Evolutionary conservation across 2,329 filamentous ascomycete species (phyloP).

Genomic region (Saccharata proteae): DNA sequence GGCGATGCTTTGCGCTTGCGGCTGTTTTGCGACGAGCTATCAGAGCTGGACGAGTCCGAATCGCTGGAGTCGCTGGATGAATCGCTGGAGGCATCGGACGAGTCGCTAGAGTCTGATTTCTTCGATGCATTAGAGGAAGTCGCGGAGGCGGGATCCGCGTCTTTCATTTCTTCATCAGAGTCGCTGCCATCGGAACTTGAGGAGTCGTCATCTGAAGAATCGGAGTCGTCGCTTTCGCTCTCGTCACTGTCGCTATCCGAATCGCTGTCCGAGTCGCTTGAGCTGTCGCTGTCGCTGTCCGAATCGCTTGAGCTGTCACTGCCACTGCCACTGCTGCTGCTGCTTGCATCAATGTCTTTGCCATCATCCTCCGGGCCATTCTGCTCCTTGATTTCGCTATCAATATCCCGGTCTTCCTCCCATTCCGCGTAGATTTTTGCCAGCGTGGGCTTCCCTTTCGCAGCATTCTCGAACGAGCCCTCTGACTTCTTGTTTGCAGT

Average conservation of each 20-base stretch:
- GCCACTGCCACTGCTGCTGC: conserved; percentile 12
- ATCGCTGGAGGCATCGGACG: conserved; percentile 3
- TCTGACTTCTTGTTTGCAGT: conserved; percentile 8
- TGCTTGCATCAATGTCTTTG: conserved; percentile 2
- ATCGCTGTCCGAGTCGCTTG: conserved; percentile 11
- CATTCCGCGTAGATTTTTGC: conserved; percentile 18
- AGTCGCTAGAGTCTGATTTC: too few species aligned
- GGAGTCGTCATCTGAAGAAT: background rate
- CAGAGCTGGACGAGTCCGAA: conserved; percentile 2
- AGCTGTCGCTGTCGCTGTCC: conserved; percentile 12
- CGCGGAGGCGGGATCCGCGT: conserved; percentile 1
- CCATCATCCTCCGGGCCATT: background rate
- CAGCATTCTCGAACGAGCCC: conserved; percentile 5
- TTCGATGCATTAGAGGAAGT: too few species aligned
- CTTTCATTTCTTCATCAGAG: conserved; percentile 11
- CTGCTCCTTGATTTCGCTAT: conserved; percentile 4
- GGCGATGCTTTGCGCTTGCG: too few species aligned
- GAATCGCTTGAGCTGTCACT: conserved; percentile 13
- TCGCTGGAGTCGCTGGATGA: conserved; percentile 2
- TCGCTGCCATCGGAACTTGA: conserved; percentile 5
- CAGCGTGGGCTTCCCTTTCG: conserved; percentile 14
- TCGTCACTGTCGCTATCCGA: conserved; percentile 8
- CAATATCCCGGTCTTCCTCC: conserved; percentile 10
- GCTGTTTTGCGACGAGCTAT: conserved; percentile 9
- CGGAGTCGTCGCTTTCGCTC: conserved; percentile 16